Evolutionary conservation across 2,329 filamentous ascomycete genomes (phyloP), one percentile per base, ranked within the genome.

Genomic region (Gliomastix tumulicola): DNA sequence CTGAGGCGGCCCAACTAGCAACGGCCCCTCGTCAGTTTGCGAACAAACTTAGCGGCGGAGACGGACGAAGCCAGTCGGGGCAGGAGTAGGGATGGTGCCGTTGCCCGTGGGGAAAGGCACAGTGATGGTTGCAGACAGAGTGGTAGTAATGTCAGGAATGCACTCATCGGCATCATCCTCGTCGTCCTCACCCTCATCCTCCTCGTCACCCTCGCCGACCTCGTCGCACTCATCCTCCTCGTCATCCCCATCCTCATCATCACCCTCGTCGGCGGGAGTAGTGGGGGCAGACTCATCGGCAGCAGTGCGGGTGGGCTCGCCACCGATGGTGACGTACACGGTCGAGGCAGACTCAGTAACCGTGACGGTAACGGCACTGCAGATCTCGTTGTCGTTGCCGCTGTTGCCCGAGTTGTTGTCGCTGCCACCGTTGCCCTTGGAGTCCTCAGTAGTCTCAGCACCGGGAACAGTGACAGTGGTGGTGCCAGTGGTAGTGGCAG

Each of bases 51-150:
- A 61, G 41, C 51, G 56, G 45, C 51, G 48, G 38, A 56, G 51
- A 39, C 51, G 50, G 39, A 51, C 50, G 45, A 55, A 56, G 44
- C 60, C 62, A 37, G 60, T 57, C 40, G 62, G 57, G 28, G 43
- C 42, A 25, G 57, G 51, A 23, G 50, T 42, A 32, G 57, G 43
- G 39, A 41, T 42, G 34, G 62, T 60, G 40, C 54, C 54, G 56
- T 63, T 62, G 45, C 52, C 51, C 35, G 50, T 54, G 34, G 66
- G 66, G 57, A 57, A 66, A 44, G 66, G 66, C 41, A 61, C 55
- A 36, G 59, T 61, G 41, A 28, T 16, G 59, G 54, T 56, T 25
- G 49, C 44, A 44, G 52, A 44, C 25, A 49, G 40, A 41, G 53
- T 53, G 35, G 53, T 49, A 44, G 49, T 50, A 40, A 43, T 44